These are phyloP conservation scores for Termitomyces sp. DNA, from an alignment of 768 basidiomycete genomes.

Conservation along the genomic window DNA sequence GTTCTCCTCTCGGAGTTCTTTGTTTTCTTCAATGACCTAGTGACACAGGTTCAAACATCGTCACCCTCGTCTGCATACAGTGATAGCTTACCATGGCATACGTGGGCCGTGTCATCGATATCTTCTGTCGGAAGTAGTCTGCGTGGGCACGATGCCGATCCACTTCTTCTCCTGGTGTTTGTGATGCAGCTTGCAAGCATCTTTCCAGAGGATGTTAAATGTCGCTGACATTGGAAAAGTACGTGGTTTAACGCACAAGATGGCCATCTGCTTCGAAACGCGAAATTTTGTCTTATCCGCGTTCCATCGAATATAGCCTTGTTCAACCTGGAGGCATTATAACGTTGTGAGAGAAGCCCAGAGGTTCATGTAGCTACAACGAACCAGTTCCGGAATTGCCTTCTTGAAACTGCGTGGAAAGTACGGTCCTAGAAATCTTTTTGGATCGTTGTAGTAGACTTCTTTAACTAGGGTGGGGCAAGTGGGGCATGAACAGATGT, in stretches of 20 bases:
- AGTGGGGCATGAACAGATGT: background rate
- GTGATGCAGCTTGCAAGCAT: background rate
- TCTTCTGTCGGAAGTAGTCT: background rate
- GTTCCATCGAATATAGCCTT: conserved; percentile 4
- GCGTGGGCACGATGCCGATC: background rate
- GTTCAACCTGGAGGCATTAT: background rate
- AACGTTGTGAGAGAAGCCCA: background rate
- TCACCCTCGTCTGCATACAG: background rate
- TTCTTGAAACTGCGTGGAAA: background rate
- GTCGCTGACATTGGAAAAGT: background rate
- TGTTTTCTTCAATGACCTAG: background rate
- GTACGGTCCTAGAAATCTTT: background rate
- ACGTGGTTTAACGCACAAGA: background rate
- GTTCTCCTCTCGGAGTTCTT: background rate
- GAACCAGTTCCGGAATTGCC: background rate
- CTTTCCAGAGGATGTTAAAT: background rate
- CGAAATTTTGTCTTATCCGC: background rate
- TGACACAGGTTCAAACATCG: background rate
- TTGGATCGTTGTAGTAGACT: background rate
- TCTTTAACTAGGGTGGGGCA: background rate
- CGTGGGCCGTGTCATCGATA: background rate
- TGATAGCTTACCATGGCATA: background rate
- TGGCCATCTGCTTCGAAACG: background rate
- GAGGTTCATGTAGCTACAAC: background rate
- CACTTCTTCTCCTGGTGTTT: background rate